Evolutionary conservation across 208 protist species (phyloP), one percentile per base, ranked within the genome.

Genomic region (Acanthamoeba culbertsoni): DNA sequence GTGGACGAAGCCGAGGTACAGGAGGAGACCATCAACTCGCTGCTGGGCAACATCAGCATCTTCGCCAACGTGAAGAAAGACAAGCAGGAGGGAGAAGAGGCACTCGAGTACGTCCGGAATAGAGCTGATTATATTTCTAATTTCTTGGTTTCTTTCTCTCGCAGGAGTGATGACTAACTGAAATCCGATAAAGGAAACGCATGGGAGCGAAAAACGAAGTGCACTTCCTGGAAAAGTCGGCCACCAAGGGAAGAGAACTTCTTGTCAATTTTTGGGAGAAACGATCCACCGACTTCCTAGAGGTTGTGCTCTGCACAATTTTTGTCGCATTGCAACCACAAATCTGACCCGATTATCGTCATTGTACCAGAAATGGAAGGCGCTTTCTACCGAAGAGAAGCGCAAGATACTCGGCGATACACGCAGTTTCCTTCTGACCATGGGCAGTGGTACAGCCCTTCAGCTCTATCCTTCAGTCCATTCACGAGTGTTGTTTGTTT

Each of bases 141-240:
- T 55, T 55, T 55, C 48, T 55, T 18, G 8, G 12, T 18, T 55
- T 55, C 59, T 26, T 68, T 68, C 12, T 68, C 7, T 68, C 28
- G 20, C 12, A 28, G 16, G 14, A 28, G 59, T 26, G 7, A 68
- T 37, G 59, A 8, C 23, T 7, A 68, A 7, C 12, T 26, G 8
- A 7, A 10, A 55, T 7, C n/a, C 20, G 16, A 35, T 79, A 55
- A 71, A 68, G 62, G 62, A 73, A 92, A 45, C 35, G 48, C 1
- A 77, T 77, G 53, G 86, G 86, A 92, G 86, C 86, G 12, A 92
- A 92, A 33, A 92, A 92, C 63, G 86, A 92, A 45, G 12, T 92
- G 23, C 86, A 92, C 43, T 92, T 77, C 63, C 43, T 92, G 28
- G 86, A 92, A 45, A 92, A 92, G 62, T 92, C 86, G 4, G 55